These are phyloP conservation scores for Colletotrichum tamarilloi DNA, from an alignment of 2,329 filamentous ascomycete species.

Conservation along the genomic window DNA sequence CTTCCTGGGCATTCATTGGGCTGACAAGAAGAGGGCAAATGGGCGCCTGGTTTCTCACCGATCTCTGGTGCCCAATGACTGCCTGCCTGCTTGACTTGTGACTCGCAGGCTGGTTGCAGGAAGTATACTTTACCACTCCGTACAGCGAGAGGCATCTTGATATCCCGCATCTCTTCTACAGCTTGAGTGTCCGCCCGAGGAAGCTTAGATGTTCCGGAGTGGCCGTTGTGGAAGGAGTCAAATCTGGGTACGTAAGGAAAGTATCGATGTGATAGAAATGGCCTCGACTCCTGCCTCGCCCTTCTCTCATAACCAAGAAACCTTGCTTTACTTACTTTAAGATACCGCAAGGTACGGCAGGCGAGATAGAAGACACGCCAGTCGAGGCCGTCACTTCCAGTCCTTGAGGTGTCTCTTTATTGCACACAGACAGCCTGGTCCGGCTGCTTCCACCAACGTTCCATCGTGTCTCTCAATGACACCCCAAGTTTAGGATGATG, in stretches of 20 bases:
- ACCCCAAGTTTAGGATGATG: slow-evolving; percentile 16
- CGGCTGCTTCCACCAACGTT: slow-evolving; percentile 26
- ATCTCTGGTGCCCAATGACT: slow-evolving; percentile 26
- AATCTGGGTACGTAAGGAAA: neutral
- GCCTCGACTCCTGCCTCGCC: neutral
- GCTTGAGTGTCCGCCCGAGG: neutral
- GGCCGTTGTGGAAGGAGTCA: neutral
- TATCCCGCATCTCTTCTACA: neutral
- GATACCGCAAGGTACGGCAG: too few species aligned
- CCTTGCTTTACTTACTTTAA: neutral
- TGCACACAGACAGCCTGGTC: slow-evolving; percentile 2
- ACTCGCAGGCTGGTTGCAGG: slow-evolving; percentile 22
- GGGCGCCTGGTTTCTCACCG: slow-evolving; percentile 22
- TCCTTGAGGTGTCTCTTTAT: neutral
- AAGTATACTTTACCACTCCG: neutral
- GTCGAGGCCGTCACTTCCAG: neutral
- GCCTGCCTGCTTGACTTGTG: slow-evolving; percentile 10
- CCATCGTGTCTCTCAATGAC: slow-evolving; percentile 20
- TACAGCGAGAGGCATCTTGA: neutral
- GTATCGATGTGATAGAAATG: neutral
- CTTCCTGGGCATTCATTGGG: slow-evolving; percentile 11
- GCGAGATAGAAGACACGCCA: neutral
- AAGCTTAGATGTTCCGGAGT: neutral
- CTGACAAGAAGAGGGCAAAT: slow-evolving; percentile 10
- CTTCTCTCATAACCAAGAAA: neutral